phyloP scores from a whole-genome alignment of 441 rosid species.

The Caryocar brasiliense region DNA sequence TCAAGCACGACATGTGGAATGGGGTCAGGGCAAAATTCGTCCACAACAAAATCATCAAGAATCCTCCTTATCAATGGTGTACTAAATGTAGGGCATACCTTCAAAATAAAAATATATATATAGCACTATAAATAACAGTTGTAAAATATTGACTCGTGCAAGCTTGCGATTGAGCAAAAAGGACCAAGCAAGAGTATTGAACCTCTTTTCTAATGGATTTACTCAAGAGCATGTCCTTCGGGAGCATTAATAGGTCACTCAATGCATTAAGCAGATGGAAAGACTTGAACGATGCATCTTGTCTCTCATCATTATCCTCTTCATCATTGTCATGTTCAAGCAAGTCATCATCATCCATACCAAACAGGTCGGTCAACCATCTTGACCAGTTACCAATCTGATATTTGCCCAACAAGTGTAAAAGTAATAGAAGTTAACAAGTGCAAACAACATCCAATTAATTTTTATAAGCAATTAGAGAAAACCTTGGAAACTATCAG shows the following conservation, averaged over 20 bases:
- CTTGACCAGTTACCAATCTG: constrained; percentile 98
- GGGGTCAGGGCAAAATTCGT: constrained; percentile 91
- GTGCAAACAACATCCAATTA: not conserved
- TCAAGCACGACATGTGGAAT: constrained; percentile 69
- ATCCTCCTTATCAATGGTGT: constrained; percentile 69
- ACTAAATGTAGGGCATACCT: constrained; percentile 90
- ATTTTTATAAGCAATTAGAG: too few species aligned
- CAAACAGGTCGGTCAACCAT: constrained; percentile 86
- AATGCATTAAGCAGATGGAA: constrained; percentile 80
- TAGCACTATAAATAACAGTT: constrained; percentile 6
- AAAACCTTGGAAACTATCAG: too few species aligned
- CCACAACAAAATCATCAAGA: constrained; percentile 58
- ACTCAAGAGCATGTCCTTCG: constrained; percentile 80
- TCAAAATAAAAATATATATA: constrained; percentile 12
- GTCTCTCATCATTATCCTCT: constrained; percentile 26
- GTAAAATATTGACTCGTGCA: not conserved
- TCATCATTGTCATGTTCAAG: constrained; percentile 26
- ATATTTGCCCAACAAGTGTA: constrained; percentile 7
- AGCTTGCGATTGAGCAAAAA: constrained; percentile 2
- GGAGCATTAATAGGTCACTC: constrained; percentile 98
- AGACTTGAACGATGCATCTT: constrained; percentile 49
- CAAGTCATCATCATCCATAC: constrained; percentile 56
- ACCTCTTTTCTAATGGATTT: constrained; percentile 80
- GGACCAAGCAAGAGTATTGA: not conserved
- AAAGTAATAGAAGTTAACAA: not conserved